Base-by-base conservation (phyloP, 2,329 filamentous ascomycete genomes). In the Trichoderma gracile region DNA sequence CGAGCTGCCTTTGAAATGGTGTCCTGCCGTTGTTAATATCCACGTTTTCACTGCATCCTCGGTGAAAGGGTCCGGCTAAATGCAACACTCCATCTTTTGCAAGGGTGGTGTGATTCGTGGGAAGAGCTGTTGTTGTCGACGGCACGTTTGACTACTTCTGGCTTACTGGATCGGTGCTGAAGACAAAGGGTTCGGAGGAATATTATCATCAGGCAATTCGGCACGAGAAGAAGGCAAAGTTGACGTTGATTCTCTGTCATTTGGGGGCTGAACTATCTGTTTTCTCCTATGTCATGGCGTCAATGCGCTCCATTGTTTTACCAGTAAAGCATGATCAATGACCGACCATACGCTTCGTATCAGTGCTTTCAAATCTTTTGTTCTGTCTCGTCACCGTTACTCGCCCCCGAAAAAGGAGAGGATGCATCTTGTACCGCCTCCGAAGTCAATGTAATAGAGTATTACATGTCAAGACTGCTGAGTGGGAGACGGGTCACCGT, bases 31-130 rank as follows among this genome's bases (percentile, higher is more conserved):
- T 62, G 58, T 50, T 46, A 62, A 62, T 43, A 45, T 54, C 58
- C 58, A 62, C 58, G 58, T 54, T 62, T 45, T 53, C 40, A 54
- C 40, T 53, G 40, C n/a, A 45, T 45, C 40, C 23, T 62, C 47
- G 58, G 49, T 62, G 58, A 62, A 62, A 45, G 58, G 12, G 5
- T 21, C 58, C 58, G 58, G 58, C 49, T 62, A 62, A 62, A 62
- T 62, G 30, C 58, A 54, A 33, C 40, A 38, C 47, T 19, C 45
- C 47, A 62, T 54, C 49, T 38, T 12, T 45, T 25, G 30, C 38
- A 21, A 46, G 49, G 49, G 40, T 61, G 58, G 49, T 19, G 53
- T 61, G 58, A 61, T 61, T 45, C 40, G 49, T 53, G 58, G 58
- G 25, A 47, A 33, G 33, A 38, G 33, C 33, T 14, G 33, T 38